A percentile compares a stretch with the other conserved stretches of the same genome.
These are phyloP conservation scores for Circinella umbellata DNA, from an alignment of 371 early-diverging fungal species.

Conservation along the genomic window DNA sequence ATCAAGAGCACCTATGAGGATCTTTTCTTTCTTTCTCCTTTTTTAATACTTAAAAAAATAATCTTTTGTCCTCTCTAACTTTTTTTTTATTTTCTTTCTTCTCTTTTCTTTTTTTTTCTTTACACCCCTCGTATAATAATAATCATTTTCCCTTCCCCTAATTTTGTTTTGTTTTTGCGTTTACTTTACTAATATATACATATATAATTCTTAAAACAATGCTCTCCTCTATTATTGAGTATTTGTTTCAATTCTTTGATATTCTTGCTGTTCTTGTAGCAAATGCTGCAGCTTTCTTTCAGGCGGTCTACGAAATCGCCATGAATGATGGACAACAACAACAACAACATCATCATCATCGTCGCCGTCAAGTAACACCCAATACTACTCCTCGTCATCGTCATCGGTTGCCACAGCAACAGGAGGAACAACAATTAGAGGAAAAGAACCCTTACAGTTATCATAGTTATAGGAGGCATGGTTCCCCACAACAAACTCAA, in stretches of 20 bases:
- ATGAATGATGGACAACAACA: slow-evolving; percentile 6
- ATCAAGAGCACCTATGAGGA: neutral
- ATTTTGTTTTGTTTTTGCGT: too few species aligned
- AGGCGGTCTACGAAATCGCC: slow-evolving; percentile 8
- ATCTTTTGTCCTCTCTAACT: neutral
- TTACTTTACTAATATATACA: too few species aligned
- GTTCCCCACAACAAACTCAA: neutral
- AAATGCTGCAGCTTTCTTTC: neutral
- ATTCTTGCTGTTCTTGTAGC: neutral
- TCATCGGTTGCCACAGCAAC: neutral
- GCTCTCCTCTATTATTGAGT: neutral
- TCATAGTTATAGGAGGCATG: neutral
- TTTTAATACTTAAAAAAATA: neutral
- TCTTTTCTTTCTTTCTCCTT: slow-evolving; percentile 6
- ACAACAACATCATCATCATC: neutral
- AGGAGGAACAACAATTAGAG: neutral
- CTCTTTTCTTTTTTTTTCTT: slow-evolving; percentile 7
- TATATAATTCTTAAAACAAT: neutral
- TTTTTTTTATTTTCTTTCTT: slow-evolving; percentile 10
- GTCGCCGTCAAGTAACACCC: neutral
- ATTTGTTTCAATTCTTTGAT: neutral
- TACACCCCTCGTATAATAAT: too few species aligned
- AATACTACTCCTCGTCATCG: neutral
- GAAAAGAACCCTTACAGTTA: neutral
- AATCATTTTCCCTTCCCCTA: neutral